A percentile compares a stretch with the other conserved stretches of the same genome.
phyloP scores from a whole-genome alignment of 2,329 filamentous ascomycete genomes.

The Hymenoscyphus infarciens region DNA sequence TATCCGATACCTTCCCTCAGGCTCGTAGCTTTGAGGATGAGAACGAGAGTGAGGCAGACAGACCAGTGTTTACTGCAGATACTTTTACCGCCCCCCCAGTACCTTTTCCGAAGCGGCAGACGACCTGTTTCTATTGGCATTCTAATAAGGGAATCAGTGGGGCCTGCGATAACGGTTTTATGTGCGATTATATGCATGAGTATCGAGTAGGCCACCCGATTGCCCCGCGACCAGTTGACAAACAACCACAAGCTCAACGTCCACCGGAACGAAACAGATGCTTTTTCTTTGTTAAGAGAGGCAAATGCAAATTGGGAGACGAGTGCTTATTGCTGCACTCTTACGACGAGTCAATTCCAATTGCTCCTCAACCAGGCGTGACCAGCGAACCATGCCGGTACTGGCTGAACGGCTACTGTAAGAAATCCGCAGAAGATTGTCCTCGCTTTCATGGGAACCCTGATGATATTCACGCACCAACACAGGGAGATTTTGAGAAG shows the following conservation, averaged over 20 bases:
- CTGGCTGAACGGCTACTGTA: slow-evolving; percentile 11
- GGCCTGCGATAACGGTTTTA: slow-evolving; percentile 11
- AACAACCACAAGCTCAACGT: neutral
- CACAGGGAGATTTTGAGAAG: neutral
- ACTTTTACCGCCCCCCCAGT: neutral
- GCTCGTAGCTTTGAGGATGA: neutral
- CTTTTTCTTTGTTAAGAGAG: neutral
- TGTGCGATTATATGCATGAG: slow-evolving; percentile 20
- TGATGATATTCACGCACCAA: neutral
- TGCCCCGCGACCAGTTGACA: neutral
- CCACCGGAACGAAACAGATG: neutral
- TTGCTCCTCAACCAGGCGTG: neutral
- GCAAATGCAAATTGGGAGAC: neutral
- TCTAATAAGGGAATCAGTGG: neutral
- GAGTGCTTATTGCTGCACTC: neutral
- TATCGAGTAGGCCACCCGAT: neutral
- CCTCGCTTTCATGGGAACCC: neutral
- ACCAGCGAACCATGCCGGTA: slow-evolving; percentile 4
- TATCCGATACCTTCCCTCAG: neutral
- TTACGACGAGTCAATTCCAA: neutral
- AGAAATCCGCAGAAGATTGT: neutral
- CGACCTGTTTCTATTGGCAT: slow-evolving; percentile 18
- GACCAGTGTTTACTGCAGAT: neutral
- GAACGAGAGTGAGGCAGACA: neutral
- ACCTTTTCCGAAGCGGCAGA: neutral